phyloP scores from a whole-genome alignment of 495 filamentous ascomycete species.

The Xylaria curta region DNA sequence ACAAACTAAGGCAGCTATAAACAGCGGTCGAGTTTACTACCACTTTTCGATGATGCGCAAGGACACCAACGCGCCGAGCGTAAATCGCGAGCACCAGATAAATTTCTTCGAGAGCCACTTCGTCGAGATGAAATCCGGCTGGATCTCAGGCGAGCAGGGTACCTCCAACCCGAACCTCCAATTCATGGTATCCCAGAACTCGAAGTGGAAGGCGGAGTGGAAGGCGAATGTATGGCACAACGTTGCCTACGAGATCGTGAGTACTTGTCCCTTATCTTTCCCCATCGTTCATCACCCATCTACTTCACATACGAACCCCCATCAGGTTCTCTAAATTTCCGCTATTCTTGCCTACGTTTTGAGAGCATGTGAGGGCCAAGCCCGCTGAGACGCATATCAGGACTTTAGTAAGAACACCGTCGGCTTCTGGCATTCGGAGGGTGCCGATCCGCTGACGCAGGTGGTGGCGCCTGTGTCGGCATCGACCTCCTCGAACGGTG shows the following conservation, averaged over 20 bases:
- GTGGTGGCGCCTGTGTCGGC: slow-evolving; percentile 63
- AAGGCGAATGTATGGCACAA: slow-evolving; percentile 72
- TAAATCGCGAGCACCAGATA: slow-evolving; percentile 73
- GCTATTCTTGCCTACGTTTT: background rate
- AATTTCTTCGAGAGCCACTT: slow-evolving; percentile 80
- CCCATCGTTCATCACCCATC: background rate
- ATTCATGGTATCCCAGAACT: slow-evolving; percentile 52
- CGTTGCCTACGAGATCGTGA: slow-evolving; percentile 66
- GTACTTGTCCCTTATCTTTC: slow-evolving; percentile 7
- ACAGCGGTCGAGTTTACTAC: slow-evolving; percentile 67
- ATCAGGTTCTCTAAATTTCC: background rate
- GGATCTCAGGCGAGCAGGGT: slow-evolving; percentile 63
- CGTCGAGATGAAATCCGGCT: slow-evolving; percentile 77
- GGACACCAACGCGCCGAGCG: slow-evolving; percentile 63
- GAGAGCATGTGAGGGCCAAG: background rate
- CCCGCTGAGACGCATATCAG: slow-evolving; percentile 15
- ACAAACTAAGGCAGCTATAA: slow-evolving; percentile 68
- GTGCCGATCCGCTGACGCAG: slow-evolving; percentile 60
- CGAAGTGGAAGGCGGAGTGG: slow-evolving; percentile 52
- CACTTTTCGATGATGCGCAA: slow-evolving; percentile 71
- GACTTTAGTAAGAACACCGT: slow-evolving; percentile 66
- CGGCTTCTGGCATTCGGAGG: slow-evolving; percentile 73
- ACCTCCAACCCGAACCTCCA: slow-evolving; percentile 57
- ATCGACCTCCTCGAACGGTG: slow-evolving; percentile 69
- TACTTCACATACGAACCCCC: too few species aligned